Percentiles rank a stretch among this genome's conserved stretches.
These are phyloP conservation scores for Chrysopogon serrulatus DNA, from an alignment of 176 grass and related monocot genomes.

Conservation along the genomic window DNA sequence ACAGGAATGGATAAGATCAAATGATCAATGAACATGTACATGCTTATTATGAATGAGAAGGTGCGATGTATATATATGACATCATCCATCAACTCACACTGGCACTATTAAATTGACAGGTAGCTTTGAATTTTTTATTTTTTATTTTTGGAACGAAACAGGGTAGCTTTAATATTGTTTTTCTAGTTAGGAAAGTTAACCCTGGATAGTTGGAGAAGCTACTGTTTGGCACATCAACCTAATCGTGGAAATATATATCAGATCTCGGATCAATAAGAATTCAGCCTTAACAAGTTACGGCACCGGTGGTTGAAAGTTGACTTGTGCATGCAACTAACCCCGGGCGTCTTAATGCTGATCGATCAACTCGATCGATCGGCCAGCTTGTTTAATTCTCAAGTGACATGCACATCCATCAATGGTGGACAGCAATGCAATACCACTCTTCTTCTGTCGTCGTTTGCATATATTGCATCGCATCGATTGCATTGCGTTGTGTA, in stretches of 20 bases:
- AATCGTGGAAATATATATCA: conserved; percentile 23
- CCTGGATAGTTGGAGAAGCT: neutral
- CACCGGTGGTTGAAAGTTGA: conserved; percentile 44
- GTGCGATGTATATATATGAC: neutral
- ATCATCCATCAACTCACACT: neutral
- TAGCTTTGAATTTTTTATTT: too few species aligned
- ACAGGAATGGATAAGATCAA: neutral
- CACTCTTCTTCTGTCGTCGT: neutral
- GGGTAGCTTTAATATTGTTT: conserved; percentile 1
- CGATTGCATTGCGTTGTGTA: neutral
- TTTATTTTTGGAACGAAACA: too few species aligned
- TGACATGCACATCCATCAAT: conserved; percentile 2
- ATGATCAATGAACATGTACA: neutral
- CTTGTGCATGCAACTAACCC: conserved; percentile 44
- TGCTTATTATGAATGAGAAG: neutral
- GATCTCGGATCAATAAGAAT: neutral
- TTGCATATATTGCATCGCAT: too few species aligned
- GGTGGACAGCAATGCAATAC: neutral
- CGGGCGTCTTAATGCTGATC: conserved; percentile 33
- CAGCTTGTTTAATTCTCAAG: conserved; percentile 16
- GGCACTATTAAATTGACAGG: neutral
- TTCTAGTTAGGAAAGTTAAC: neutral
- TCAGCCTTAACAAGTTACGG: conserved; percentile 21
- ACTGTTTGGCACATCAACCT: conserved; percentile 30
- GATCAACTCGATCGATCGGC: conserved; percentile 15